phyloP scores from a whole-genome alignment of 1,284 basidiomycete genomes.

The Ganoderma boninense region DNA sequence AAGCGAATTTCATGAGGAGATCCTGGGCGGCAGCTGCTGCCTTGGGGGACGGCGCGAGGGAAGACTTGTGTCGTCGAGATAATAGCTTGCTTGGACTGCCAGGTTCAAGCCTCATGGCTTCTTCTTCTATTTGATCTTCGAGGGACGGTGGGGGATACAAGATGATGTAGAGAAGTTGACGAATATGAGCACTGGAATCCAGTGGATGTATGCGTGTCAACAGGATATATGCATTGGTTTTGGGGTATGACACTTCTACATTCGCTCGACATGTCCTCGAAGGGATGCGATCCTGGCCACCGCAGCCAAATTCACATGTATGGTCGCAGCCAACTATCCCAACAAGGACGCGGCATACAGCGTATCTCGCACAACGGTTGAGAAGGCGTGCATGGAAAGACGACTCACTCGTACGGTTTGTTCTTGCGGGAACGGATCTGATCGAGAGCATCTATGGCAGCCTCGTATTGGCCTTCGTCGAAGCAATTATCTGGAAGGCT shows the following conservation, averaged over 20 bases:
- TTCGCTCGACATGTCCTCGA: not conserved
- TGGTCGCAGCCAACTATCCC: not conserved
- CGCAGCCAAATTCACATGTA: not conserved
- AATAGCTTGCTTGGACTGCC: conserved; percentile 55
- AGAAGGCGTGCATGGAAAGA: not conserved
- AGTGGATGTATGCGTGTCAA: conserved; percentile 18
- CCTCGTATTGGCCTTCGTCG: conserved; percentile 77
- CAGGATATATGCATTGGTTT: conserved; percentile 12
- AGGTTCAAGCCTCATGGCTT: conserved; percentile 37
- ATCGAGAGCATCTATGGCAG: conserved; percentile 65
- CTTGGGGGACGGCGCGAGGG: conserved; percentile 51
- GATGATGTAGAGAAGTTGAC: conserved; percentile 73
- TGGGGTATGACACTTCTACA: not conserved
- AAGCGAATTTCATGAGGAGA: conserved; percentile 62
- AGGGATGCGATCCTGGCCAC: not conserved
- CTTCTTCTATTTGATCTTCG: conserved; percentile 43
- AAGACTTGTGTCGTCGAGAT: conserved; percentile 49
- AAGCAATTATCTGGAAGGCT: conserved; percentile 72
- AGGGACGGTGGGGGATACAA: conserved; percentile 59
- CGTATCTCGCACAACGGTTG: not conserved
- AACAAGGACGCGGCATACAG: not conserved
- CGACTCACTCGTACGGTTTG: conserved; percentile 61
- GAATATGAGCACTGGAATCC: conserved; percentile 59
- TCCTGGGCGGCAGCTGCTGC: conserved; percentile 60
- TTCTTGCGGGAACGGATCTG: conserved; percentile 63